Evolutionary conservation across 2,329 filamentous ascomycete genomes (phyloP).

Genomic region (Diplodia sapinea): DNA sequence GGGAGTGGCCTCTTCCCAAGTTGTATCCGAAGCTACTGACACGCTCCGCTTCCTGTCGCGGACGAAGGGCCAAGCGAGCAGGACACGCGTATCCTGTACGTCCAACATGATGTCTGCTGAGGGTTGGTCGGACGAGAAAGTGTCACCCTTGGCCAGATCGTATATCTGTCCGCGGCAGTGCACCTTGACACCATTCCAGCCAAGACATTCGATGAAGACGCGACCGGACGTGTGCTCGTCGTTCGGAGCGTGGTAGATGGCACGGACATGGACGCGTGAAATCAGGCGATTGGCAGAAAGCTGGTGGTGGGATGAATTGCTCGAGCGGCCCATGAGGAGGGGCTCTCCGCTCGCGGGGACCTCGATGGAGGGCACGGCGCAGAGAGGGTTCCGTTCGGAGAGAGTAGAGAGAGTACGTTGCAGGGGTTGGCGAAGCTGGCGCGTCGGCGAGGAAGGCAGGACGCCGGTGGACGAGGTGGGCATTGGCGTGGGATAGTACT

Average conservation of each 20-base stretch:
- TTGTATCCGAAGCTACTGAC: conserved; percentile 64
- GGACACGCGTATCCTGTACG: conserved; percentile 88
- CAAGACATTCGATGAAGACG: conserved; percentile 87
- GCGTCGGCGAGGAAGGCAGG: conserved; percentile 77
- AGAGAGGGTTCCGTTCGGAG: conserved; percentile 83
- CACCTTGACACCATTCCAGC: conserved; percentile 94
- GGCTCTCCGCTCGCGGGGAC: conserved; percentile 81
- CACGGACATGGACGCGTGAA: conserved; percentile 90
- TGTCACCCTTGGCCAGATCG: conserved; percentile 85
- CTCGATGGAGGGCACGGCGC: conserved; percentile 80
- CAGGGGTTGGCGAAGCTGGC: conserved; percentile 56
- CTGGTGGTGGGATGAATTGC: conserved; percentile 94
- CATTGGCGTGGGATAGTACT: conserved; percentile 86
- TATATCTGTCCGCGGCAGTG: conserved; percentile 89
- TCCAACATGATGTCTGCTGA: conserved; percentile 92
- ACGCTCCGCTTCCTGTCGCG: conserved; percentile 21
- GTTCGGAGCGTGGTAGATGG: conserved; percentile 75
- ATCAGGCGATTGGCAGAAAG: conserved; percentile 90
- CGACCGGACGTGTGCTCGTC: conserved; percentile 73
- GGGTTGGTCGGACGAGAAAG: conserved; percentile 87
- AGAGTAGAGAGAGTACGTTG: conserved; percentile 67
- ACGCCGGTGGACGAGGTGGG: conserved; percentile 94
- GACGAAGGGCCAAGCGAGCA: conserved; percentile 82
- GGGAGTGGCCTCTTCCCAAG: conserved; percentile 64
- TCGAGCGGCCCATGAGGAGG: conserved; percentile 88